These are phyloP conservation scores for Crithidia mellificae DNA, from an alignment of 208 protist genomes.

Conservation along the genomic window DNA sequence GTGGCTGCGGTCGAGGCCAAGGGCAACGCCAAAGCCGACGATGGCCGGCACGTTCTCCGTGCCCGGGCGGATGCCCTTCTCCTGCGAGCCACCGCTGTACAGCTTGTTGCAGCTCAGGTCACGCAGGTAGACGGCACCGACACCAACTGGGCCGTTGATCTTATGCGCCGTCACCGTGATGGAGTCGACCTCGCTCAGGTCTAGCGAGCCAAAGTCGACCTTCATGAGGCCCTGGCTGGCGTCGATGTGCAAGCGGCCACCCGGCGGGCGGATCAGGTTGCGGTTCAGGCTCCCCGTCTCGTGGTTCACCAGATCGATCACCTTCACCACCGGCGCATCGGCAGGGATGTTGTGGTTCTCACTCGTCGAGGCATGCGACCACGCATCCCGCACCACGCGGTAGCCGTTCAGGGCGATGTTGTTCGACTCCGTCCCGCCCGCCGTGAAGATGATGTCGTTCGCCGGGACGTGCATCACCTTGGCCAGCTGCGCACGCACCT, in stretches of 20 bases:
- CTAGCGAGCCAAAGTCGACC: conserved; percentile 59
- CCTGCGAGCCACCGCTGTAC: conserved; percentile 69
- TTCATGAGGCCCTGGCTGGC: conserved; percentile 71
- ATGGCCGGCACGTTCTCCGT: conserved; percentile 85
- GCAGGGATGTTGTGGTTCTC: conserved; percentile 24
- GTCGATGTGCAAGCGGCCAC: conserved; percentile 73
- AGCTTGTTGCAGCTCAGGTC: conserved; percentile 48
- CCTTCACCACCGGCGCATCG: conserved; percentile 36
- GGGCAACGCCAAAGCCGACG: conserved; percentile 71
- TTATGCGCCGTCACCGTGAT: conserved; percentile 84
- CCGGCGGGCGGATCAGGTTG: conserved; percentile 44
- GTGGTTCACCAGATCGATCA: conserved; percentile 81
- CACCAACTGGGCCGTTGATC: conserved; percentile 80
- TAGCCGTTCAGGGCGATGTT: conserved; percentile 83
- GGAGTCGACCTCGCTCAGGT: conserved; percentile 74
- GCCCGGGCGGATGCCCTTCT: conserved; percentile 71
- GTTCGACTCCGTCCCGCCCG: conserved; percentile 83
- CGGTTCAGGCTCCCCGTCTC: conserved; percentile 68
- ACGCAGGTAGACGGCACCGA: conserved; percentile 73
- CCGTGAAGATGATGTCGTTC: conserved; percentile 77
- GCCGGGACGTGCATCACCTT: conserved; percentile 57
- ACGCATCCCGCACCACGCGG: conserved; percentile 62
- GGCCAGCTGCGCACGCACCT: conserved; percentile 59
- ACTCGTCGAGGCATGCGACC: conserved; percentile 70
- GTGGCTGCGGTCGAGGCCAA: conserved; percentile 61